Percentiles rank a stretch among this genome's conserved stretches.
These are phyloP conservation scores for Microbotryum violaceum DNA, from an alignment of 1,284 basidiomycete species.

Conservation along the genomic window DNA sequence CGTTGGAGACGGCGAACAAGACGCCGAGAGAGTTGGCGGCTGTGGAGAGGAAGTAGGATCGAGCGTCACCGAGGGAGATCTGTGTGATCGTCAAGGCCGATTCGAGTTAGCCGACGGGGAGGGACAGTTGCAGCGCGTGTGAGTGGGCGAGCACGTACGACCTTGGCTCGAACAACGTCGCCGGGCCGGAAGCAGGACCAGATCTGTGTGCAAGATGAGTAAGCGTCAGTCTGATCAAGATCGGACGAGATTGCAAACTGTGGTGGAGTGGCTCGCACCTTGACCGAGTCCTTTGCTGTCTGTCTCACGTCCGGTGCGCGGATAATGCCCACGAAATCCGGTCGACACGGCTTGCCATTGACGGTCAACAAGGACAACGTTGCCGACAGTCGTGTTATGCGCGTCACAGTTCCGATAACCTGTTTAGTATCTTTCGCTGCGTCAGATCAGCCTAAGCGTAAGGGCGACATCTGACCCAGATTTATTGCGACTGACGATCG, in stretches of 20 bases:
- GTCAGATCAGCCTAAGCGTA: conserved; percentile 61
- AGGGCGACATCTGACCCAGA: conserved; percentile 52
- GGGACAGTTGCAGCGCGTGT: too few species aligned
- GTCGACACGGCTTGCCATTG: conserved; percentile 76
- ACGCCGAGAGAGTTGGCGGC: conserved; percentile 90
- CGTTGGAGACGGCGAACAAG: conserved; percentile 74
- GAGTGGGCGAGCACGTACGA: conserved; percentile 55
- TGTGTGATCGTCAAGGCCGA: background rate
- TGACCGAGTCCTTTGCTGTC: conserved; percentile 33
- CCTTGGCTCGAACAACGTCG: conserved; percentile 85
- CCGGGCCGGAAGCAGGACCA: conserved; percentile 91
- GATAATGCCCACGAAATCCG: conserved; percentile 86
- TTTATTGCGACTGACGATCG: conserved; percentile 46
- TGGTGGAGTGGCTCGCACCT: conserved; percentile 7
- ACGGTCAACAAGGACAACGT: conserved; percentile 80
- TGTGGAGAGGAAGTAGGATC: conserved; percentile 71
- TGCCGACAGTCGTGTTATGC: conserved; percentile 81
- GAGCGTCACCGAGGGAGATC: conserved; percentile 43
- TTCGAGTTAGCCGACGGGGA: background rate
- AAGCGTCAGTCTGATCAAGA: conserved; percentile 52
- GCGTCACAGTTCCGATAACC: conserved; percentile 70
- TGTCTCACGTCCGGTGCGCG: conserved; percentile 78
- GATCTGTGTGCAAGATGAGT: conserved; percentile 87
- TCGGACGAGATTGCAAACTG: background rate
- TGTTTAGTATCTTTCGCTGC: conserved; percentile 52